Conservation (phyloP, 2,329 filamentous ascomycete genomes). For the Cladophialophora bantiana region DNA sequence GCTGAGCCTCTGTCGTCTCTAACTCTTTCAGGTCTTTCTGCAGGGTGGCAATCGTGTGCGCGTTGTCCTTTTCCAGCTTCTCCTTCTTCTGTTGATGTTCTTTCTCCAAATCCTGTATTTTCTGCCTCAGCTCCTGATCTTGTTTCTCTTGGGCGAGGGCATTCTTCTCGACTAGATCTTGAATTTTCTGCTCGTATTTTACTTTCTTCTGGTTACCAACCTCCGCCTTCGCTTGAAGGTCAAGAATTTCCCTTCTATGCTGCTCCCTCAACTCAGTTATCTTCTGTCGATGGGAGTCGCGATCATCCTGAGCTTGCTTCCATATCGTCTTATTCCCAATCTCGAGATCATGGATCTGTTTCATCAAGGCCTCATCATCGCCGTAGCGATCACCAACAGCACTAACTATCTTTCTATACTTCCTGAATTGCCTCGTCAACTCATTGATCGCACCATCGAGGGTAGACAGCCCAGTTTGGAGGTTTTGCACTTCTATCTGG, state of each 20-base stretch:
- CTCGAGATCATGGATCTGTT: slow-evolving; percentile 2
- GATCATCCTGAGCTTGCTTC: not conserved
- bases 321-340: not conserved
- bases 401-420: slow-evolving; percentile 17
- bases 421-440: slow-evolving; percentile 6
- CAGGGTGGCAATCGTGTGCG: slow-evolving; percentile 9
- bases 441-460: slow-evolving; percentile 15
- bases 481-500: not conserved
- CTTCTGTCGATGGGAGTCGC: slow-evolving; percentile 1
- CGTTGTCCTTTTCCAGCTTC: slow-evolving; percentile 10
- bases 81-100: slow-evolving; percentile 10
- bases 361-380: slow-evolving; percentile 13
- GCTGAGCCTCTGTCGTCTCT: not conserved
- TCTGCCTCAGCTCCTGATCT: slow-evolving; percentile 4
- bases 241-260: not conserved
- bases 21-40: slow-evolving; percentile 4
- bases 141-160: not conserved
- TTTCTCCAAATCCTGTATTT: slow-evolving; percentile 10
- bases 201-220: slow-evolving; percentile 12
- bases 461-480: not conserved
- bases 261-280: slow-evolving; percentile 1
- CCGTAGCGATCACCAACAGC: slow-evolving; percentile 15
- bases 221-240: not conserved
- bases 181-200: slow-evolving; percentile 3
- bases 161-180: not conserved